phyloP scores from a whole-genome alignment of 2,329 filamentous ascomycete species.

The Zymoseptoria passerinii region DNA sequence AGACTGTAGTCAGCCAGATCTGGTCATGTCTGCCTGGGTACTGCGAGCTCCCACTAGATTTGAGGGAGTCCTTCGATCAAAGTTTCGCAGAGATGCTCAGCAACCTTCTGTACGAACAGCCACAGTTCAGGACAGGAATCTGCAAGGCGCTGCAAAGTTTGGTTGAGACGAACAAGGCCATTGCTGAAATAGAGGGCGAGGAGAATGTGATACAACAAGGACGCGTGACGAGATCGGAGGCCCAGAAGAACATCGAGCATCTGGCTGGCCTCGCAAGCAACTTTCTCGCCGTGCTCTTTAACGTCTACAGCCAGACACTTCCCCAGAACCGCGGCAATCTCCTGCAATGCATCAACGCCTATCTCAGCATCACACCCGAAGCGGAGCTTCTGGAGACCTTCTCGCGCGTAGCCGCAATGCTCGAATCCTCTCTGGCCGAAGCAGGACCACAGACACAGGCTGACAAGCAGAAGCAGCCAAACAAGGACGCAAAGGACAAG shows the following conservation, averaged over 20 bases:
- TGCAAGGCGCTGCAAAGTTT: conserved; percentile 79
- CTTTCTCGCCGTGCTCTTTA: conserved; percentile 93
- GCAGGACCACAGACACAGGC: conserved; percentile 54
- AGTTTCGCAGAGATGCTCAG: conserved; percentile 81
- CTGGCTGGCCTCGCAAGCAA: conserved; percentile 75
- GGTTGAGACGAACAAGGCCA: conserved; percentile 83
- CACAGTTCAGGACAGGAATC: conserved; percentile 76
- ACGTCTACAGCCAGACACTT: conserved; percentile 93
- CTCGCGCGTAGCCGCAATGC: conserved; percentile 73
- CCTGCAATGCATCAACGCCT: conserved; percentile 88
- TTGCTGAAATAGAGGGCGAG: conserved; percentile 59
- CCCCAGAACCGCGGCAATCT: conserved; percentile 88
- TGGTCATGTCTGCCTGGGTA: conserved; percentile 93
- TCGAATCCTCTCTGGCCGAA: conserved; percentile 61
- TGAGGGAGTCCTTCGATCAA: conserved; percentile 63
- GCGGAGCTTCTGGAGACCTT: conserved; percentile 81
- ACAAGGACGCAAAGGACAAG: conserved; percentile 49
- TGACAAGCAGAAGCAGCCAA: conserved; percentile 49
- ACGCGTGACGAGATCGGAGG: conserved; percentile 65
- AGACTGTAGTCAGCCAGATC: conserved; percentile 89
- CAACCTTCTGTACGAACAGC: conserved; percentile 86
- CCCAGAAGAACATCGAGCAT: conserved; percentile 72
- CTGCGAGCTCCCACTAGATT: conserved; percentile 81
- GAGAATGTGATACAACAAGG: conserved; percentile 70
- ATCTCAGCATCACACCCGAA: conserved; percentile 61